Percentiles rank a stretch among this genome's conserved stretches.
Conservation (phyloP, 805 yeast genomes). For the Wickerhamiella lipophila region DNA sequence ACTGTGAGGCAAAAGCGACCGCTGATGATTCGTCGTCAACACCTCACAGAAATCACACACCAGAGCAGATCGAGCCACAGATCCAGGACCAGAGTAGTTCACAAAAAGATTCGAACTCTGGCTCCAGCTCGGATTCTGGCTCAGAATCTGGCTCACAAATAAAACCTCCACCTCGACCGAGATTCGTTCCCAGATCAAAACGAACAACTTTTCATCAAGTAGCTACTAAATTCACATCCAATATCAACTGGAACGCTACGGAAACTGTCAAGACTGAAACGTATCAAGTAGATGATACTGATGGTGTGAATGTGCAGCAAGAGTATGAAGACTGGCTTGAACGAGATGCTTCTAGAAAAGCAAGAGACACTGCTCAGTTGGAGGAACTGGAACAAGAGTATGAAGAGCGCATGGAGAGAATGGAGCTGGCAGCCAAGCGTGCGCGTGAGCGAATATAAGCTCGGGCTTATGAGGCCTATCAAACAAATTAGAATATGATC, state of each 20-base stretch:
- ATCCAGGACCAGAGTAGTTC: neutral
- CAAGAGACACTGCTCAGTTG: slow-evolving; percentile 30
- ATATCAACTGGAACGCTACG: slow-evolving; percentile 7
- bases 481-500: too few species aligned
- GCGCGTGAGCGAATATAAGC: neutral
- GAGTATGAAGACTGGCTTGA: slow-evolving; percentile 34
- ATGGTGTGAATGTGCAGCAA: slow-evolving; percentile 40
- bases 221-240: neutral
- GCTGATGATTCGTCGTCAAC: too few species aligned
- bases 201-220: neutral
- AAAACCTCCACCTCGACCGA: slow-evolving; percentile 12
- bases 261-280: slow-evolving; percentile 30
- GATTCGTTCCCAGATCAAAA: slow-evolving; percentile 13
- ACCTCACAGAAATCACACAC: too few species aligned
- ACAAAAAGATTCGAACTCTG: neutral
- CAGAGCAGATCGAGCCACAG: too few species aligned
- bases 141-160: slow-evolving; percentile 10
- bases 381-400: slow-evolving; percentile 27
- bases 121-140: neutral
- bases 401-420: slow-evolving; percentile 27
- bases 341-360: slow-evolving; percentile 31
- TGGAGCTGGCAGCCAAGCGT: slow-evolving; percentile 7
- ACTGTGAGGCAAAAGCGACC: too few species aligned
- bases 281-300: slow-evolving; percentile 46
- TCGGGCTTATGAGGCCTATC: too few species aligned